A percentile compares a stretch with the other conserved stretches of the same genome.
Conservation (phyloP, 2,329 filamentous ascomycete genomes). For the Verticillium albo-atrum region DNA sequence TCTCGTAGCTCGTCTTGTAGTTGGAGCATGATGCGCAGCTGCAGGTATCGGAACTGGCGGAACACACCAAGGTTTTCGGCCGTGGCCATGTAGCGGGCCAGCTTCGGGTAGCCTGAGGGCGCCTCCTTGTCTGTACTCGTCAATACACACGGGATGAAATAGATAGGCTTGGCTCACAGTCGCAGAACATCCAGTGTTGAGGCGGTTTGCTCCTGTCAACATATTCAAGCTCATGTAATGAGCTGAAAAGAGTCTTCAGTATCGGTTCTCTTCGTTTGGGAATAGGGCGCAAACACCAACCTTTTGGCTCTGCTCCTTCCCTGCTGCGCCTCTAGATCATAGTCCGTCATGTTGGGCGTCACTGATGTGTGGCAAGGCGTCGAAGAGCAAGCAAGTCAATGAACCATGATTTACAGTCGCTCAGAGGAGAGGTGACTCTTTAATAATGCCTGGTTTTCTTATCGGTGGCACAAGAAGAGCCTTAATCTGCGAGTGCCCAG, state of each 20-base stretch:
- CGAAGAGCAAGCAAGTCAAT: background rate
- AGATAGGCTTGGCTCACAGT: background rate
- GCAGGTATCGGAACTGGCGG: constrained; percentile 1
- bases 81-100: background rate
- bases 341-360: background rate
- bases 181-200: background rate
- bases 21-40: background rate
- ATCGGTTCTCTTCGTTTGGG: too few relatives aligned
- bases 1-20: background rate
- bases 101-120: background rate
- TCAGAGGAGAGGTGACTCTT: too few relatives aligned
- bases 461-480: background rate
- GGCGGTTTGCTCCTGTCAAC: background rate
- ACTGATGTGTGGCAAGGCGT: background rate
- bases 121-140: background rate
- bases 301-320: background rate
- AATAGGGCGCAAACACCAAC: background rate
- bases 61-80: background rate
- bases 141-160: background rate
- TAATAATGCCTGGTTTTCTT: background rate
- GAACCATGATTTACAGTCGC: background rate
- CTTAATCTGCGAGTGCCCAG: background rate
- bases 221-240: background rate
- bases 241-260: too few relatives aligned
- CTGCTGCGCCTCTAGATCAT: background rate